Conservation (phyloP, 129 eudicot genomes). For the Logfia minima region DNA sequence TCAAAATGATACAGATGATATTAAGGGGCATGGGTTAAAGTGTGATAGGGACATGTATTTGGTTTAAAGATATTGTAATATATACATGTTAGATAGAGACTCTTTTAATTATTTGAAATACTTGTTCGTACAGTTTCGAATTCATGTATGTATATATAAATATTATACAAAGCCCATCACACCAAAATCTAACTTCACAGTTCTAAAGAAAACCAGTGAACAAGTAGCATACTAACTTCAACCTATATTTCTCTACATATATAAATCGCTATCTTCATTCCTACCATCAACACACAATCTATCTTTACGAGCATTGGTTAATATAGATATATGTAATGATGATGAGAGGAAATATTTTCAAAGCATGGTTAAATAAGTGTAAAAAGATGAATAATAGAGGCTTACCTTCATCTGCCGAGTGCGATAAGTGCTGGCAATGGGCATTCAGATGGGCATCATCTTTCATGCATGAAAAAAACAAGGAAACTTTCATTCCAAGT, state of each 20-base stretch:
- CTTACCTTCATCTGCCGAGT: slow-evolving; percentile 34
- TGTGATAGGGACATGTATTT: slow-evolving; percentile 30
- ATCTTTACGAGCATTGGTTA: slow-evolving; percentile 7
- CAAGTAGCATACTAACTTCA: slow-evolving; percentile 35
- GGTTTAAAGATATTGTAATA: slow-evolving; percentile 41
- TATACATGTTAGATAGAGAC: slow-evolving; percentile 26
- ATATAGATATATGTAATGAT: slow-evolving; percentile 25
- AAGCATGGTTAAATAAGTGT: slow-evolving; percentile 52
- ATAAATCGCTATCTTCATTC: slow-evolving; percentile 33
- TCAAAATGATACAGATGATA: slow-evolving; percentile 28
- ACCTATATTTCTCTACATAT: slow-evolving; percentile 28
- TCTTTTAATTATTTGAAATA: slow-evolving; percentile 37
- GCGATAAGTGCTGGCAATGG: slow-evolving; percentile 59
- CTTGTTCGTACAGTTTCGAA: slow-evolving; percentile 70
- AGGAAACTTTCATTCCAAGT: slow-evolving; percentile 49
- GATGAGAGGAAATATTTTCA: slow-evolving; percentile 41
- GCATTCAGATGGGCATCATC: slow-evolving; percentile 42
- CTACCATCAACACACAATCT: slow-evolving; percentile 39
- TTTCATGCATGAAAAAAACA: slow-evolving; percentile 38
- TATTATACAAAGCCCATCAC: slow-evolving; percentile 36
- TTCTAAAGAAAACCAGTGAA: slow-evolving; percentile 25
- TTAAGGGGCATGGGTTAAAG: slow-evolving; percentile 42
- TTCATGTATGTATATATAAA: slow-evolving; percentile 29
- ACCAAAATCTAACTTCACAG: slow-evolving; percentile 41
- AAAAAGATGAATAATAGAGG: slow-evolving; percentile 42